Conservation (phyloP, 768 basidiomycete genomes). For the Pisolithus orientalis region DNA sequence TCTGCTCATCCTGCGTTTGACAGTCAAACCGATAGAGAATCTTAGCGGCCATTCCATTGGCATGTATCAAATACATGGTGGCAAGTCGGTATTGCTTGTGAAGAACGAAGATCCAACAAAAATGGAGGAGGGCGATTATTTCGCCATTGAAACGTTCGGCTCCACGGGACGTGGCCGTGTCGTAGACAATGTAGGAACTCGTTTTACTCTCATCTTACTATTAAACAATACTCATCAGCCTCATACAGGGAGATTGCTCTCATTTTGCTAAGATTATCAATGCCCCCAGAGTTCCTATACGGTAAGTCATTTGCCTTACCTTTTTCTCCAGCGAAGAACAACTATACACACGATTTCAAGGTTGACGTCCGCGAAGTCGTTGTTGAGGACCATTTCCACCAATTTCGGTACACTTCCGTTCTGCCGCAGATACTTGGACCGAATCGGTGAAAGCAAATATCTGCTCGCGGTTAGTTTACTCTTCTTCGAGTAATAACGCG, state of each 20-base stretch:
- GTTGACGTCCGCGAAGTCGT: constrained; percentile 75
- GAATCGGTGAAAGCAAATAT: constrained; percentile 88
- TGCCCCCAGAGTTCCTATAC: constrained; percentile 65
- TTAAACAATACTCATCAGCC: constrained; percentile 1
- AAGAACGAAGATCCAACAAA: constrained; percentile 86
- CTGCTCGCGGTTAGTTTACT: constrained; percentile 65
- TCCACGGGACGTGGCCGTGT: constrained; percentile 91
- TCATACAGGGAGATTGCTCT: constrained; percentile 76
- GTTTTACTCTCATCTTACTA: neutral
- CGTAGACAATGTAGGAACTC: constrained; percentile 59
- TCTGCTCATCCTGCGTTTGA: neutral
- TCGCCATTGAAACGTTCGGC: constrained; percentile 98
- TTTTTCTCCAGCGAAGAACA: neutral
- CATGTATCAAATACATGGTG: constrained; percentile 87
- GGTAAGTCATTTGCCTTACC: constrained; percentile 41
- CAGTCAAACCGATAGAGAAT: constrained; percentile 92
- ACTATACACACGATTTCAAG: constrained; percentile 32
- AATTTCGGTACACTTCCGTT: constrained; percentile 95
- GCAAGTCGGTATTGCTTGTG: constrained; percentile 87
- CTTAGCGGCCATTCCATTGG: constrained; percentile 93
- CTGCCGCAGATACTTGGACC: constrained; percentile 92
- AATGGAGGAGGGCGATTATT: constrained; percentile 99
- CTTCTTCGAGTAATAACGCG: neutral
- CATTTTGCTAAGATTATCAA: constrained; percentile 80
- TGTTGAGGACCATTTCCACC: constrained; percentile 83